A percentile compares a stretch with the other conserved stretches of the same genome.
Conservation (phyloP, 352 stramenopile species). For the Phytophthora cajani region DNA sequence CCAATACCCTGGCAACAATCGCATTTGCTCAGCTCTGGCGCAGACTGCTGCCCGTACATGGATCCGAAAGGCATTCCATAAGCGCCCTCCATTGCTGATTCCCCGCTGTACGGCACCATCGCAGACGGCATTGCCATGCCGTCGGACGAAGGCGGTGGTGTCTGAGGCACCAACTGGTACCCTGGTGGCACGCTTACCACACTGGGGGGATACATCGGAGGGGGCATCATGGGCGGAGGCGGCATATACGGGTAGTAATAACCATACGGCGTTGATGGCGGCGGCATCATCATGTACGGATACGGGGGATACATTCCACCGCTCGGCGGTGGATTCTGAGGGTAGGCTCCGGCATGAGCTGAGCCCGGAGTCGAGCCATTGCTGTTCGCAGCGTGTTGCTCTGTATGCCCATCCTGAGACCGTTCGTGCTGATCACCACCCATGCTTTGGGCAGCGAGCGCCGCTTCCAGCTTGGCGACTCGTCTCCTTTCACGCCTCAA, state of each 20-base stretch:
- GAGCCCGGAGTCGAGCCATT: constrained; percentile 10
- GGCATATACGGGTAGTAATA: constrained; percentile 55
- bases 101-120: constrained; percentile 45
- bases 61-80: constrained; percentile 16
- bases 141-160: constrained; percentile 28
- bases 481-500: constrained; percentile 42
- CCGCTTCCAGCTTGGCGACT: constrained; percentile 46
- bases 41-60: constrained; percentile 27
- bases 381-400: constrained; percentile 7
- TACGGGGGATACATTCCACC: constrained; percentile 43
- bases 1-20: constrained; percentile 60
- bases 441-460: constrained; percentile 41
- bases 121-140: constrained; percentile 32
- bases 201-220: constrained; percentile 38
- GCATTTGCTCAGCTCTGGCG: constrained; percentile 51
- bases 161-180: constrained; percentile 27
- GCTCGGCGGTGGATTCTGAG: constrained; percentile 28
- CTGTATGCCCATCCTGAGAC: neutral
- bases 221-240: constrained; percentile 27
- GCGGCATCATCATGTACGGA: constrained; percentile 46
- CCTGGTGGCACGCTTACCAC: constrained; percentile 27
- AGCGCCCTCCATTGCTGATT: constrained; percentile 25
- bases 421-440: constrained; percentile 13
- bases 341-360: constrained; percentile 5
- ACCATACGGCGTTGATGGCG: constrained; percentile 36